phyloP scores from a whole-genome alignment of 306 rosid genomes.

The Gillenia trifoliata region DNA sequence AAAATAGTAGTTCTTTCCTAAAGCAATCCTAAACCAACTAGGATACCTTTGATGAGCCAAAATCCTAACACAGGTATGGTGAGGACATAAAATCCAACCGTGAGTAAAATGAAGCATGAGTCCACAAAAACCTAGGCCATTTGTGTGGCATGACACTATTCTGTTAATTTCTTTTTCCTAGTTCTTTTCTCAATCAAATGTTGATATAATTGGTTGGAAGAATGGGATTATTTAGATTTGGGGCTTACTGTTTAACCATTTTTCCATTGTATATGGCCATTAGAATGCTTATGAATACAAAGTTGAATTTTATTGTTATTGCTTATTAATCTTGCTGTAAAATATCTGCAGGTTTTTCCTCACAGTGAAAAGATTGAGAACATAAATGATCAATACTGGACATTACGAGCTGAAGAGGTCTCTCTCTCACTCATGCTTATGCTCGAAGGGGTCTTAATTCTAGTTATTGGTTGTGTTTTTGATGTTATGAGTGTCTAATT shows the following conservation, averaged over 20 bases:
- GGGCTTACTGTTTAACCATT: neutral
- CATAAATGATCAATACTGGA: constrained; percentile 92
- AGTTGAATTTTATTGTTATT: neutral
- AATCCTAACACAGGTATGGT: too few species aligned
- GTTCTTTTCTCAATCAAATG: neutral
- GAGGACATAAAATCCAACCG: neutral
- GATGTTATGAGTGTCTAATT: neutral
- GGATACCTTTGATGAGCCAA: too few species aligned
- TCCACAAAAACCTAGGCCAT: neutral
- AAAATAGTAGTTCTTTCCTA: too few species aligned
- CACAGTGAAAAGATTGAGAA: constrained; percentile 77
- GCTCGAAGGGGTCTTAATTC: neutral
- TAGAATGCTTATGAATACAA: neutral
- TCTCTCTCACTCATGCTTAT: constrained; percentile 10
- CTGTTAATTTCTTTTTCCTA: neutral
- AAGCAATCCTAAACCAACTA: too few species aligned
- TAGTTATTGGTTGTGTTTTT: neutral
- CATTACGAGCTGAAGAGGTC: constrained; percentile 92
- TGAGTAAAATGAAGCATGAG: neutral
- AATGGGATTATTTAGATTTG: neutral
- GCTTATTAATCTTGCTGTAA: constrained; percentile 3
- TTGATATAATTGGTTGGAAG: neutral
- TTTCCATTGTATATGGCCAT: neutral
- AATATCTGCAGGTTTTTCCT: constrained; percentile 67
- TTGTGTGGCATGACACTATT: neutral